Percentiles rank a stretch among this genome's conserved stretches.
Conservation (phyloP, 139 green algal genomes). For the Raphidocelis subcapitata region DNA sequence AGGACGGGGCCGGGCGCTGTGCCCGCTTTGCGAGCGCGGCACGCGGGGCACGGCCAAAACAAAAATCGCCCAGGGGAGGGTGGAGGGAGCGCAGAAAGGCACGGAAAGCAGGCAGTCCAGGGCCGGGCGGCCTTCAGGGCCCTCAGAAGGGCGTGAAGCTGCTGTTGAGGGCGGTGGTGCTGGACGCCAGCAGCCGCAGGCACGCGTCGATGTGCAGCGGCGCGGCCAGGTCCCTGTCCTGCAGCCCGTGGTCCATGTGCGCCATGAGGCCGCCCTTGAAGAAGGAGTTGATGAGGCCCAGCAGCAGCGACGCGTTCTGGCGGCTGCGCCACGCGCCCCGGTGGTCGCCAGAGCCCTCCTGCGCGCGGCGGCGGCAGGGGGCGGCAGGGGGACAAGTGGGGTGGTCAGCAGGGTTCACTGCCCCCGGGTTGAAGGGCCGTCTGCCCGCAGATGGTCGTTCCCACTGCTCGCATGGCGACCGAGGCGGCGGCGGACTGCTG, state of each 20-base stretch:
- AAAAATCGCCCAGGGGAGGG: too few relatives aligned
- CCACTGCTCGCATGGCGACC: neutral
- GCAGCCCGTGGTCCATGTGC: constrained; percentile 31
- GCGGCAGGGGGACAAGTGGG: neutral
- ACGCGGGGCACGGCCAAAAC: too few relatives aligned
- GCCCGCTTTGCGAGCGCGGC: too few relatives aligned
- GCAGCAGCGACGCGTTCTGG: constrained; percentile 40
- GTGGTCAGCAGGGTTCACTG: neutral
- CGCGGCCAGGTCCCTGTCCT: constrained; percentile 48
- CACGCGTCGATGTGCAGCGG: constrained; percentile 44
- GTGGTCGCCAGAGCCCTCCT: constrained; percentile 38
- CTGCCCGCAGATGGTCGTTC: neutral
- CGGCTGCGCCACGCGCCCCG: constrained; percentile 44
- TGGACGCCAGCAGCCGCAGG: constrained; percentile 52
- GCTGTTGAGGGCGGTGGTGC: constrained; percentile 50
- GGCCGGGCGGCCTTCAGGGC: neutral
- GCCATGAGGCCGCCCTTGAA: constrained; percentile 35
- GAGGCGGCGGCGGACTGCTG: neutral
- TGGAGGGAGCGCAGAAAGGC: too few relatives aligned
- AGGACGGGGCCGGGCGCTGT: too few relatives aligned
- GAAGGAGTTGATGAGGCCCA: constrained; percentile 36
- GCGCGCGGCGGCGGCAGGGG: too few relatives aligned
- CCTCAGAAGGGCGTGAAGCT: constrained; percentile 51
- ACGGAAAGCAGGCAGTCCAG: too few relatives aligned
- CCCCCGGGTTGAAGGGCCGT: neutral